Percentiles rank a stretch among this genome's conserved stretches.
phyloP scores from a whole-genome alignment of 1,284 basidiomycete genomes.

The Sporisorium iseilematis-ciliati region DNA sequence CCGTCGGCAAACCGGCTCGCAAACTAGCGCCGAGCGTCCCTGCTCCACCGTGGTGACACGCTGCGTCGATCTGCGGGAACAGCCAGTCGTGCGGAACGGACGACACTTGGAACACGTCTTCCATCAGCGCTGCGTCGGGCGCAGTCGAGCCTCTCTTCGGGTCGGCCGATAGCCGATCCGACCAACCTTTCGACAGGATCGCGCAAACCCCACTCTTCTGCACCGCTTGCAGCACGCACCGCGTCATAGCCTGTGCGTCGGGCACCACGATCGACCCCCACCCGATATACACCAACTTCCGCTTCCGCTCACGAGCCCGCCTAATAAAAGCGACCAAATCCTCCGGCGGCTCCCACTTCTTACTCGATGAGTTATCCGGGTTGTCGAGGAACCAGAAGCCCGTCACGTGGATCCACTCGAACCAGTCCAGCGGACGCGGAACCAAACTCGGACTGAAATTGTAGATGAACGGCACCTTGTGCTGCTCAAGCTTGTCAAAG shows the following conservation, averaged over 20 bases:
- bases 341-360: slow-evolving; percentile 84
- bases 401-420: slow-evolving; percentile 96
- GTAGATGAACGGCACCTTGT: slow-evolving; percentile 97
- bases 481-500: slow-evolving; percentile 91
- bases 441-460: slow-evolving; percentile 89
- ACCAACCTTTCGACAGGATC: slow-evolving; percentile 97
- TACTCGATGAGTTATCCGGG: slow-evolving; percentile 82
- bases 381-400: slow-evolving; percentile 73
- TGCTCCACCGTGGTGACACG: slow-evolving; percentile 95
- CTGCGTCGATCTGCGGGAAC: slow-evolving; percentile 91
- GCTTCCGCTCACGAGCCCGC: slow-evolving; percentile 77
- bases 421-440: slow-evolving; percentile 84
- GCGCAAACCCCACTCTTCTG: slow-evolving; percentile 83
- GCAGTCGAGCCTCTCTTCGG: slow-evolving; percentile 40
- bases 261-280: slow-evolving; percentile 99
- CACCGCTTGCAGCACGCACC: slow-evolving; percentile 88
- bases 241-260: slow-evolving; percentile 90
- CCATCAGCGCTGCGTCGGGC: slow-evolving; percentile 76
- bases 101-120: slow-evolving; percentile 79
- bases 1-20: slow-evolving; percentile 90
- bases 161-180: slow-evolving; percentile 76
- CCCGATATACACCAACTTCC: slow-evolving; percentile 96
- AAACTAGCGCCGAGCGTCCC: slow-evolving; percentile 94
- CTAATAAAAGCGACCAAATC: slow-evolving; percentile 86
- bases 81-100: slow-evolving; percentile 98